Evolutionary conservation across 371 early-diverging fungal genomes (phyloP).

Genomic region (Actinomucor elegans): DNA sequence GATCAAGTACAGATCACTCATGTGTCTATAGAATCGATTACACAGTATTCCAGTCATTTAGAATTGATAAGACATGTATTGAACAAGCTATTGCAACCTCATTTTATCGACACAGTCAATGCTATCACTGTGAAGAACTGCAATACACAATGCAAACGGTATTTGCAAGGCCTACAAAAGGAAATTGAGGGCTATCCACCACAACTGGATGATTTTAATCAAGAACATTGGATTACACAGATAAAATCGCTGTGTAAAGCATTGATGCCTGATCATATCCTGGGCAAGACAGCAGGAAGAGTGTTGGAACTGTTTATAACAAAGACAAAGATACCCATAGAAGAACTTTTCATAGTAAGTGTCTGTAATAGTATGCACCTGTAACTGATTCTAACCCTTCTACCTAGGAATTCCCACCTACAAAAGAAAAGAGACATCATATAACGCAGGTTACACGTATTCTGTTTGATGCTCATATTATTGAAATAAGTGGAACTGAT

Average conservation of each 20-base stretch:
- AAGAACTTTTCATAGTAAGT: background rate
- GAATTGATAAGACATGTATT: background rate
- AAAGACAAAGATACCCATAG: background rate
- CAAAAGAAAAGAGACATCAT: constrained; percentile 2
- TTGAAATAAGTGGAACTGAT: background rate
- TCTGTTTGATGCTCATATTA: background rate
- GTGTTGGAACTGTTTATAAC: background rate
- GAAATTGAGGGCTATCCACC: no score
- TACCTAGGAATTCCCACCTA: constrained; percentile 2
- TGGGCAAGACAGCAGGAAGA: background rate
- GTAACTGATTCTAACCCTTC: no score
- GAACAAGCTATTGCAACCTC: background rate
- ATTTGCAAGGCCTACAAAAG: background rate
- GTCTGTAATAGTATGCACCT: no score
- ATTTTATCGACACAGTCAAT: background rate
- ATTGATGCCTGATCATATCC: background rate
- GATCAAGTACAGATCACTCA: no score
- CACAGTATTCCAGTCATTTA: background rate
- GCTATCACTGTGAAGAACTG: background rate
- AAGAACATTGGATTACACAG: background rate
- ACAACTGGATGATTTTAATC: no score
- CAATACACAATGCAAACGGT: background rate
- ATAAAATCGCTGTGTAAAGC: background rate
- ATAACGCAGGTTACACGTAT: background rate
- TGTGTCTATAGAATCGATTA: background rate